A percentile compares a stretch with the other conserved stretches of the same genome.
Evolutionary conservation across 2,329 filamentous ascomycete species (phyloP).

Genomic region (Thielaviopsis ethacetica): DNA sequence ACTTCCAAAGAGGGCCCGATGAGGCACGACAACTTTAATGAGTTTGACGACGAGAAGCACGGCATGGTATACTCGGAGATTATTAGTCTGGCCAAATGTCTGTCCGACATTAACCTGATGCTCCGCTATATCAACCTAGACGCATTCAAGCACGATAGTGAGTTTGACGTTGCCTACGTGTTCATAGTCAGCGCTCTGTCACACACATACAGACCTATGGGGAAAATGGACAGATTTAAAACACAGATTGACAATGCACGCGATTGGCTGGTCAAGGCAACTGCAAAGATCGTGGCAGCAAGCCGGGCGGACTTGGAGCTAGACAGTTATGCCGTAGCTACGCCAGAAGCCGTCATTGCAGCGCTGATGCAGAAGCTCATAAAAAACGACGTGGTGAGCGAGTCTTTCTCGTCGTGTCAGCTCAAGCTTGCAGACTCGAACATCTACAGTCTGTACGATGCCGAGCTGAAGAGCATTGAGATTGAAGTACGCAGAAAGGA

Average conservation of each 20-base stretch:
- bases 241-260: not conserved
- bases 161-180: not conserved
- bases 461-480: not conserved
- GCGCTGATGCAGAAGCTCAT: not conserved
- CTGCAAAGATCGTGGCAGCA: not conserved
- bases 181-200: not conserved
- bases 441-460: not conserved
- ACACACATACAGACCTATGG: not conserved
- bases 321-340: not conserved
- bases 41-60: no score
- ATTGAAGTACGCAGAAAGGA: not conserved
- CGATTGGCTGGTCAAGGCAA: not conserved
- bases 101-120: not conserved
- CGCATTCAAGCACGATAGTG: not conserved
- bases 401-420: not conserved
- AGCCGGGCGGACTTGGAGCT: not conserved
- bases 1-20: not conserved
- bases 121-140: not conserved
- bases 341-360: not conserved
- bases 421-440: not conserved
- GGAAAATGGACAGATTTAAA: not conserved
- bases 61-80: no score
- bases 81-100: not conserved
- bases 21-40: not conserved
- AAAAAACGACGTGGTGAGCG: not conserved